phyloP scores from a whole-genome alignment of 345 rosid species.

The Cochlearia excelsa region DNA sequence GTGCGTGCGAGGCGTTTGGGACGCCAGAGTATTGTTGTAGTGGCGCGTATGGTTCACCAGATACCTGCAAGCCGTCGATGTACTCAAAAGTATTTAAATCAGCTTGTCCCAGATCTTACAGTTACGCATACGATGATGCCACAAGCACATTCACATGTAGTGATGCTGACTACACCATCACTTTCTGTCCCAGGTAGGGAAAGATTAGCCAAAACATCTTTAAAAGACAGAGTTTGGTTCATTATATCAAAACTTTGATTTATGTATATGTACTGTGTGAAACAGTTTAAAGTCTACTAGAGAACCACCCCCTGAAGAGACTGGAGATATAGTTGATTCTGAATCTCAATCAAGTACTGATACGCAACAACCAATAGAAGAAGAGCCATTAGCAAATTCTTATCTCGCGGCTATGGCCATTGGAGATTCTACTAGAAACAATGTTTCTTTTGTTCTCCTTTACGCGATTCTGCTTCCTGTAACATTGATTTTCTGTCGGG shows the following conservation, averaged over 20 bases:
- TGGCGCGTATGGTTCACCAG: conserved; percentile 49
- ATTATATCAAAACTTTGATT: too few relatives aligned
- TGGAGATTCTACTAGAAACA: conserved; percentile 11
- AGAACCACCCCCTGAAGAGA: conserved; percentile 18
- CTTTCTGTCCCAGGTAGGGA: conserved; percentile 53
- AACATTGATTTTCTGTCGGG: conserved; percentile 8
- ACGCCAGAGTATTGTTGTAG: conserved; percentile 55
- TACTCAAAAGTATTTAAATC: conserved; percentile 50
- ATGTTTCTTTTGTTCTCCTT: conserved; percentile 4
- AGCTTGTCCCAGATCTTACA: conserved; percentile 59
- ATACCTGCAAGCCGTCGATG: conserved; percentile 47
- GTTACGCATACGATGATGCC: conserved; percentile 65
- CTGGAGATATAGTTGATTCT: conserved; percentile 6
- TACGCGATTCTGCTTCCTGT: conserved; percentile 15
- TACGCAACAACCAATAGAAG: conserved; percentile 13
- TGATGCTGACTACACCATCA: conserved; percentile 50
- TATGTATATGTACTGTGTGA: neutral
- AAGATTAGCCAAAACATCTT: neutral
- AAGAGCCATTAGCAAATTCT: conserved; percentile 3
- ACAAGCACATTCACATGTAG: conserved; percentile 63
- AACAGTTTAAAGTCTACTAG: conserved; percentile 19
- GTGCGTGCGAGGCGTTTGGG: conserved; percentile 61
- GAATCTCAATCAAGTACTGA: neutral
- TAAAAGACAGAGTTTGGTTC: neutral
- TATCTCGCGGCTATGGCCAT: conserved; percentile 15